These are phyloP conservation scores for Talaromyces trachyspermus DNA, from an alignment of 495 filamentous ascomycete genomes.

Conservation along the genomic window DNA sequence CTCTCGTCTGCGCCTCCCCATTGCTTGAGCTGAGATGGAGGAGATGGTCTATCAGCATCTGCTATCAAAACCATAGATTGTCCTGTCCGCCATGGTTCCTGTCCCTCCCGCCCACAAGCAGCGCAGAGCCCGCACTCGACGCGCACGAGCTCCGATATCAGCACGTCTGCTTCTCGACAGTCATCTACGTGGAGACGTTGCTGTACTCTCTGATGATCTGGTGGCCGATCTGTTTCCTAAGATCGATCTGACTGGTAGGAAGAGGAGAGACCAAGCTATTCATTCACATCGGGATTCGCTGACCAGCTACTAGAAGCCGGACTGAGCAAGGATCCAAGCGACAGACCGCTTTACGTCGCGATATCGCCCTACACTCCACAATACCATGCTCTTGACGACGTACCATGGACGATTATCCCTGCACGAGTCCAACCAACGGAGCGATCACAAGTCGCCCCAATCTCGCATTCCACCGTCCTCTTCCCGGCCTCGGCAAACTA, in stretches of 20 bases:
- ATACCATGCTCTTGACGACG: conserved; percentile 49
- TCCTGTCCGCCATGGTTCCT: too few species aligned
- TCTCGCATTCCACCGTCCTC: conserved; percentile 69
- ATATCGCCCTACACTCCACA: conserved; percentile 74
- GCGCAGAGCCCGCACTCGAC: neutral
- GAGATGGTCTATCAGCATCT: too few species aligned
- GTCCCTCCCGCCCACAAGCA: conserved; percentile 1
- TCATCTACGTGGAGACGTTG: conserved; percentile 80
- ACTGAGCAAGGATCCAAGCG: conserved; percentile 14
- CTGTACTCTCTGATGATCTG: conserved; percentile 79
- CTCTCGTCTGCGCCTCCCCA: too few species aligned
- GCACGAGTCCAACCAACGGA: conserved; percentile 60
- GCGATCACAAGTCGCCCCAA: conserved; percentile 63
- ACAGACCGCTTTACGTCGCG: conserved; percentile 54
- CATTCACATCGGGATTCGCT: neutral
- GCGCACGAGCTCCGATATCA: conserved; percentile 37
- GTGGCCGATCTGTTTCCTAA: conserved; percentile 73
- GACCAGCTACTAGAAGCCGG: conserved; percentile 3
- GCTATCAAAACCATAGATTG: too few species aligned
- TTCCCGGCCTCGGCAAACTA: conserved; percentile 76
- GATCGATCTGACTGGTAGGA: conserved; percentile 30
- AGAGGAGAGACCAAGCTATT: neutral
- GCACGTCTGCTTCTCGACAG: conserved; percentile 67
- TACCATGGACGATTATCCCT: conserved; percentile 78
- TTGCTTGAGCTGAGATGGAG: too few species aligned